Conservation (phyloP, 2,329 filamentous ascomycete genomes). For the Talaromyces sp. region DNA sequence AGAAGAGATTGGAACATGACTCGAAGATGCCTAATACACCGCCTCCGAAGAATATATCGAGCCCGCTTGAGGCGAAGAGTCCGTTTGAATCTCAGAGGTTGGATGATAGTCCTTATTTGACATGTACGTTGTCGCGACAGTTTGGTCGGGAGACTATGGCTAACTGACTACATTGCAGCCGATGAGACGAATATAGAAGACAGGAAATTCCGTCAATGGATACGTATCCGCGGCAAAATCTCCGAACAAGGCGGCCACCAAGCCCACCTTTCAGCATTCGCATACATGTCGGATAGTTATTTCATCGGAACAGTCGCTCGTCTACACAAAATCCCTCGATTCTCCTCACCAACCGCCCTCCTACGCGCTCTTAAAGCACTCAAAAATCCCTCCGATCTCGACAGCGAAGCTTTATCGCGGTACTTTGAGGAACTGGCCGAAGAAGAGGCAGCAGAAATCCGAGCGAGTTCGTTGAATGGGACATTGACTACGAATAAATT, state of each 20-base stretch:
- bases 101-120: background rate
- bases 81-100: conserved; percentile 6
- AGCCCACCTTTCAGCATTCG: conserved; percentile 81
- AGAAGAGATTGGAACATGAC: conserved; percentile 64
- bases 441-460: conserved; percentile 43
- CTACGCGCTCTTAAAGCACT: conserved; percentile 40
- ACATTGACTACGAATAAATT: conserved; percentile 33
- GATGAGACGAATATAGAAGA: conserved; percentile 56
- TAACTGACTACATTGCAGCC: conserved; percentile 30
- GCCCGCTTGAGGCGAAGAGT: conserved; percentile 7
- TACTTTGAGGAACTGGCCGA: conserved; percentile 45
- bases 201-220: conserved; percentile 63
- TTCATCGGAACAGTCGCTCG: conserved; percentile 88
- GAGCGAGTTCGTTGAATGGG: conserved; percentile 33
- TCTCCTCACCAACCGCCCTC: conserved; percentile 54
- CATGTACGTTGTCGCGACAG: conserved; percentile 6
- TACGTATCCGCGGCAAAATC: conserved; percentile 62
- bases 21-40: conserved; percentile 57
- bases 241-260: conserved; percentile 69
- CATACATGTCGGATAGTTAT: conserved; percentile 89
- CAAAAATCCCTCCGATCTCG: conserved; percentile 46
- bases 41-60: conserved; percentile 39
- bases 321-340: conserved; percentile 77
- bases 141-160: background rate
- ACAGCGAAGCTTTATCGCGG: conserved; percentile 40